A percentile compares a stretch with the other conserved stretches of the same genome.
These are phyloP conservation scores for Ordospora colligata DNA, from an alignment of 371 early-diverging fungal genomes.

Conservation along the genomic window DNA sequence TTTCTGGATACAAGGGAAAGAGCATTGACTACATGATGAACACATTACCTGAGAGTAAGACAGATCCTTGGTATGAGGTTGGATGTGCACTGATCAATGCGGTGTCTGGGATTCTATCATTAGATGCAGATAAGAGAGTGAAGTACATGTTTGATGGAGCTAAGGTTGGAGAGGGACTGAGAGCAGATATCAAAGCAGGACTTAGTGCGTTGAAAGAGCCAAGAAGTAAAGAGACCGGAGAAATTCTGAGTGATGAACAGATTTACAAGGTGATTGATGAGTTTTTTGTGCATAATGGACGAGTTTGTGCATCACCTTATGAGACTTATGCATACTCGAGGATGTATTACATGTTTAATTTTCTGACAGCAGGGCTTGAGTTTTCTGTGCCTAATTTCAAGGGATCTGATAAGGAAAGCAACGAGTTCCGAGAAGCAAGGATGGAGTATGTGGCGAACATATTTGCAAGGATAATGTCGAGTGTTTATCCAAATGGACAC, in stretches of 20 bases:
- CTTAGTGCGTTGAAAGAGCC: background rate
- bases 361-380: slow-evolving; percentile 5
- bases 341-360: background rate
- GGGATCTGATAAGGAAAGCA: background rate
- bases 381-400: background rate
- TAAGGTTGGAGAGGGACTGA: background rate
- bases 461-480: slow-evolving; percentile 3
- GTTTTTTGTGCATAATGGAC: background rate
- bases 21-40: background rate
- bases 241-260: too few species aligned
- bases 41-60: background rate
- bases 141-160: background rate
- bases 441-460: background rate
- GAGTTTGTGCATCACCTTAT: background rate
- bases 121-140: background rate
- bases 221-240: background rate
- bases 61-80: background rate
- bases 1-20: background rate
- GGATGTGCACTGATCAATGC: background rate
- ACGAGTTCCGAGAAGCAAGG: slow-evolving; percentile 5
- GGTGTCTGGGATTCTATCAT: background rate
- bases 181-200: background rate
- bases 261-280: background rate
- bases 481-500: background rate
- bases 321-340: background rate